Conservation (phyloP, 768 basidiomycete species). For the Trametes punicea region DNA sequence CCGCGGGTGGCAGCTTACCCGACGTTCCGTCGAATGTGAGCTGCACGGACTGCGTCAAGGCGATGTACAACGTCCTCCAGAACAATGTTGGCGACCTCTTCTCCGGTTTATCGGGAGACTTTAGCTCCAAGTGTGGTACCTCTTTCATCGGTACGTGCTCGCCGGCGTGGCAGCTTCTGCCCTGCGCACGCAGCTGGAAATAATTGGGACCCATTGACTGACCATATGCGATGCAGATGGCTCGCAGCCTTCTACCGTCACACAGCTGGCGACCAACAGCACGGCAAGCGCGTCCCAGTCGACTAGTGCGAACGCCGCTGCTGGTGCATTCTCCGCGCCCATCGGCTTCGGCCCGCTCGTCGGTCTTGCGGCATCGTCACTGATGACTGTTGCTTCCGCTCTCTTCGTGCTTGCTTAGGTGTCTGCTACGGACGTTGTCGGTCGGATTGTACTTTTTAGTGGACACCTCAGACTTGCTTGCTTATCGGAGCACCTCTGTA, state of each 20-base stretch:
- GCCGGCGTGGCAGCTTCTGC: not conserved
- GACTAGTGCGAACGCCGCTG: conserved; percentile 9
- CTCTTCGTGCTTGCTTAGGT: conserved; percentile 24
- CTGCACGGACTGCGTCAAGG: conserved; percentile 36
- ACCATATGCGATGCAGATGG: conserved; percentile 24
- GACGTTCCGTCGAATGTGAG: conserved; percentile 24
- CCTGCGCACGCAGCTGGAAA: not conserved
- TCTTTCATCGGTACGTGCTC: conserved; percentile 29
- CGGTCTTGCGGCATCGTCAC: conserved; percentile 15
- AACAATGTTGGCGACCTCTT: conserved; percentile 23
- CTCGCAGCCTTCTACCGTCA: conserved; percentile 25
- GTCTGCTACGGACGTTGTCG: not conserved
- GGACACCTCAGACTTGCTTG: not conserved
- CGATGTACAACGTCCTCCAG: conserved; percentile 28
- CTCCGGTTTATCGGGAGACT: conserved; percentile 13
- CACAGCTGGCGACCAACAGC: conserved; percentile 24
- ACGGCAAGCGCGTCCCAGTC: conserved; percentile 8
- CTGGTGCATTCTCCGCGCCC: conserved; percentile 1
- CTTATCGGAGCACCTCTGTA: not conserved
- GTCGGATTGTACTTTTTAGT: not conserved
- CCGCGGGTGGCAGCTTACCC: conserved; percentile 18
- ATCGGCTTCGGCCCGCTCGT: conserved; percentile 11
- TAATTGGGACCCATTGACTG: not conserved
- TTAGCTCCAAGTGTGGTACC: conserved; percentile 29
- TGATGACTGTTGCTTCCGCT: conserved; percentile 19